These are phyloP conservation scores for Amanita brunnescens DNA, from an alignment of 768 basidiomycete genomes.

Conservation along the genomic window DNA sequence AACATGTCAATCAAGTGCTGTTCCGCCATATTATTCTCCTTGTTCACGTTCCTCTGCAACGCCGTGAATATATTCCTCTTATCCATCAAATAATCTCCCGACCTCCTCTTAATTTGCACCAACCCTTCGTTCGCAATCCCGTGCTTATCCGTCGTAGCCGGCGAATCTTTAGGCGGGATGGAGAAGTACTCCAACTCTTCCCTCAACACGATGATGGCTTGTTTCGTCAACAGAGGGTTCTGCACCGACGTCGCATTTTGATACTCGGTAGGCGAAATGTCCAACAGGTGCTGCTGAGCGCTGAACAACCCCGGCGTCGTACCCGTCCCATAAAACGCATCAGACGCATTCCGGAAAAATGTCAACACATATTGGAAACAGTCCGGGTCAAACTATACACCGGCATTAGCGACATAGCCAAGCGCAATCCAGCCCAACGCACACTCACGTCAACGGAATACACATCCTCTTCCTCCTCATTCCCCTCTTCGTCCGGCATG, in stretches of 20 bases:
- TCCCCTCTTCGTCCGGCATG: slow-evolving; percentile 63
- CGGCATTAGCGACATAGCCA: neutral
- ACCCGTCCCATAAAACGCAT: slow-evolving; percentile 85
- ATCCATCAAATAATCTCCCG: slow-evolving; percentile 81
- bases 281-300: slow-evolving; percentile 74
- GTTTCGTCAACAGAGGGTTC: slow-evolving; percentile 90
- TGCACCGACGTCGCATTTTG: slow-evolving; percentile 52
- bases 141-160: slow-evolving; percentile 59
- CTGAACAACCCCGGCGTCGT: slow-evolving; percentile 62
- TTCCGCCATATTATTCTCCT: slow-evolving; percentile 98
- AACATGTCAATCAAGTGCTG: slow-evolving; percentile 99
- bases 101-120: slow-evolving; percentile 74
- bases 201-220: slow-evolving; percentile 95
- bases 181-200: slow-evolving; percentile 99
- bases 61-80: slow-evolving; percentile 95
- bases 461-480: slow-evolving; percentile 83
- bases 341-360: slow-evolving; percentile 86
- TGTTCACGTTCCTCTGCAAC: slow-evolving; percentile 96
- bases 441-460: slow-evolving; percentile 91
- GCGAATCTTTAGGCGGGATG: slow-evolving; percentile 69
- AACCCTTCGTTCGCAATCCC: slow-evolving; percentile 76
- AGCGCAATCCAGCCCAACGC: neutral
- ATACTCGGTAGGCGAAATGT: slow-evolving; percentile 55
- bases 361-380: slow-evolving; percentile 91
- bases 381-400: slow-evolving; percentile 83